phyloP scores from a whole-genome alignment of 139 green algal species.

The Diplosphaera chodatii region DNA sequence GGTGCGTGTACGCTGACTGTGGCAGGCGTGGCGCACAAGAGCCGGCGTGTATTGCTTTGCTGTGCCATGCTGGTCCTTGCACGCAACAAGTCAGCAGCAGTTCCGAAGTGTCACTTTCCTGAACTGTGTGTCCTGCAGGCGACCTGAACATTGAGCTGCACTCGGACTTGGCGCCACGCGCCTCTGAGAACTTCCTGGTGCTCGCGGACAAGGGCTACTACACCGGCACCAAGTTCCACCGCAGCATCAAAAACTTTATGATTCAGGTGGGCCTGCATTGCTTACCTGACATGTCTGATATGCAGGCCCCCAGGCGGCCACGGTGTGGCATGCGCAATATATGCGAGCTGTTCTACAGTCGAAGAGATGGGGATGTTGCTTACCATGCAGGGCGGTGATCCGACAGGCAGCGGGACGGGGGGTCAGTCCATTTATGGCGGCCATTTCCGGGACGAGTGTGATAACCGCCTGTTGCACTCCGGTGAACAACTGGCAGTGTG shows the following conservation, averaged over 20 bases:
- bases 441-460: slow-evolving; percentile 75
- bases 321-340: too few species aligned
- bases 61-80: too few species aligned
- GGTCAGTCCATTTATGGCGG: slow-evolving; percentile 85
- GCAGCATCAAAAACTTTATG: slow-evolving; percentile 95
- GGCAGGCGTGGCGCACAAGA: too few species aligned
- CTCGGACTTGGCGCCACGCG: slow-evolving; percentile 75
- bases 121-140: slow-evolving; percentile 10
- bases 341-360: too few species aligned
- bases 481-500: not conserved
- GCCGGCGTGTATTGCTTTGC: too few species aligned
- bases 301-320: too few species aligned
- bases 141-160: slow-evolving; percentile 93
- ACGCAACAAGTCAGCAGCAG: too few species aligned
- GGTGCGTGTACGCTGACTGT: too few species aligned
- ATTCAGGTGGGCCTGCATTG: slow-evolving; percentile 55
- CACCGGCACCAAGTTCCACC: slow-evolving; percentile 80
- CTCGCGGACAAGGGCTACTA: slow-evolving; percentile 89
- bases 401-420: slow-evolving; percentile 88
- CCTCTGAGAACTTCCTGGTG: slow-evolving; percentile 96
- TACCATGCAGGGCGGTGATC: slow-evolving; percentile 86
- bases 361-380: not conserved
- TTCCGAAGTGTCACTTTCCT: too few species aligned
- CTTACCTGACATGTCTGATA: too few species aligned
- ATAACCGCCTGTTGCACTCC: slow-evolving; percentile 53